These are phyloP conservation scores for Liriodendron chinense DNA, from an alignment of 164 flowering plant species.

Conservation along the genomic window DNA sequence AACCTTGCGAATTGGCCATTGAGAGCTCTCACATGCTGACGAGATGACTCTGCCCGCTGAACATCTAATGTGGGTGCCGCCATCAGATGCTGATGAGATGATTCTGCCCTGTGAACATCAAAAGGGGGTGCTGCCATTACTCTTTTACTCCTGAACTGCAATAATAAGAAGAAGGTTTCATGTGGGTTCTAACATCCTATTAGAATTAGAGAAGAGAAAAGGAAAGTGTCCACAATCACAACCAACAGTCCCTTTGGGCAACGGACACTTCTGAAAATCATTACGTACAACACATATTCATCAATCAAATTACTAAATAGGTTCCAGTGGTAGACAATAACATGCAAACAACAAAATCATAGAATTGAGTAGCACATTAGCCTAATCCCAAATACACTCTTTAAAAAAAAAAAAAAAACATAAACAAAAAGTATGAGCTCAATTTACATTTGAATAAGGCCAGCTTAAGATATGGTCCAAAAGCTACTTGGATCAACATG, in stretches of 20 bases:
- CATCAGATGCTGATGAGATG: slow-evolving; percentile 54
- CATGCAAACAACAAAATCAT: background rate
- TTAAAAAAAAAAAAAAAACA: no score
- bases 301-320: background rate
- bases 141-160: slow-evolving; percentile 68
- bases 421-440: background rate
- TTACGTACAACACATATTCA: background rate
- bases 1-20: slow-evolving; percentile 93
- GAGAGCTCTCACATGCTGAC: slow-evolving; percentile 89
- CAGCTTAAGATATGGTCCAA: no score
- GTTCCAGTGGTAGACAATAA: background rate
- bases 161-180: background rate
- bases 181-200: background rate
- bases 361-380: no score
- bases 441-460: background rate
- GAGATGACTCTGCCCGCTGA: slow-evolving; percentile 51
- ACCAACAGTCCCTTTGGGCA: background rate
- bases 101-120: slow-evolving; percentile 47
- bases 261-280: background rate
- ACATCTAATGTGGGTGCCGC: slow-evolving; percentile 50
- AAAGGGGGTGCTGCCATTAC: slow-evolving; percentile 46
- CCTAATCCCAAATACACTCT: no score
- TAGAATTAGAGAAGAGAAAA: background rate
- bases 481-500: no score
- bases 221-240: background rate